Conservation (phyloP, 2,329 filamentous ascomycete genomes). For the Calonectria naviculata region DNA sequence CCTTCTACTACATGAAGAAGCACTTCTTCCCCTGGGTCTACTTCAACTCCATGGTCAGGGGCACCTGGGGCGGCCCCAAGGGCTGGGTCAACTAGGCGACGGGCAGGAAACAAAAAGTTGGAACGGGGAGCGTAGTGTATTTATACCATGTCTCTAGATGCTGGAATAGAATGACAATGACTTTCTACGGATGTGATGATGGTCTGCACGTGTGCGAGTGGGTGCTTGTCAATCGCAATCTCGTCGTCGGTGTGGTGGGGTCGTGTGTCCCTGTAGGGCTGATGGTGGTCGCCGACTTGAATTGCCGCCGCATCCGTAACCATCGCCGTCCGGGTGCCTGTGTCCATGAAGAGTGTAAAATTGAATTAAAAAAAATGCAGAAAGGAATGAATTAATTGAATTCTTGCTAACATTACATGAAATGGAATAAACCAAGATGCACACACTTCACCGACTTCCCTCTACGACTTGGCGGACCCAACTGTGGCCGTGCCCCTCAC, state of each 20-base stretch:
- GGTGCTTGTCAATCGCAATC: neutral
- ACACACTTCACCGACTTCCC: too few relatives aligned
- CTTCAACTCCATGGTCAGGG: slow-evolving; percentile 68
- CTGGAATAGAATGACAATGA: neutral
- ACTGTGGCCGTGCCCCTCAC: neutral
- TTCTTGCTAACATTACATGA: too few relatives aligned
- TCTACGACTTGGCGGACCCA: too few relatives aligned
- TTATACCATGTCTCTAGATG: neutral
- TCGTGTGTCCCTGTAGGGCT: neutral
- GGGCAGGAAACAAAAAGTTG: neutral
- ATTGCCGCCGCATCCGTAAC: neutral
- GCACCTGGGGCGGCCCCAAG: slow-evolving; percentile 70
- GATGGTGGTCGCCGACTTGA: neutral
- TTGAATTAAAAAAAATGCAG: neutral
- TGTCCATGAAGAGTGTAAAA: too few relatives aligned
- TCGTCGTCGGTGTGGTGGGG: neutral
- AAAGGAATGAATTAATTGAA: too few relatives aligned
- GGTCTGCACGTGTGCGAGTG: neutral
- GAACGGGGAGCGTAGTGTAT: neutral
- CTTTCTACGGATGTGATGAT: neutral
- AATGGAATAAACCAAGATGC: too few relatives aligned
- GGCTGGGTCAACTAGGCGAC: slow-evolving; percentile 51
- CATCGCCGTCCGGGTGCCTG: neutral
- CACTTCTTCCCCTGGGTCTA: slow-evolving; percentile 78
- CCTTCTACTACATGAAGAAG: slow-evolving; percentile 73